Evolutionary conservation across 2,329 filamentous ascomycete species (phyloP).

Genomic region (Cyclaneusma minus): DNA sequence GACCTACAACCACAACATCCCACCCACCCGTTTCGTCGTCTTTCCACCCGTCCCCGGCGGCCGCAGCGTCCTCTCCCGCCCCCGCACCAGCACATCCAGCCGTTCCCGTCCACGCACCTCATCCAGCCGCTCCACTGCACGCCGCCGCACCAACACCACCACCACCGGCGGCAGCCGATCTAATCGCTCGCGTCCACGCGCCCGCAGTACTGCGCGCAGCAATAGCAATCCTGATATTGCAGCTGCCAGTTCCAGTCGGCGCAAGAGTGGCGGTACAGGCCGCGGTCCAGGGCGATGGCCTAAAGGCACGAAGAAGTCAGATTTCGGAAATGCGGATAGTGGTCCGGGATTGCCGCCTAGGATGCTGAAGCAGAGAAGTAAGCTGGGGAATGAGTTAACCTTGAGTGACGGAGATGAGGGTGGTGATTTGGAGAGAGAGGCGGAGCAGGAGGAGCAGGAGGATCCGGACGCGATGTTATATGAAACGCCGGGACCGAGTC

Average conservation of each 20-base stretch:
- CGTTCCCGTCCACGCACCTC: constrained; percentile 1
- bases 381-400: constrained; percentile 16
- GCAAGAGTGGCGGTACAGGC: constrained; percentile 46
- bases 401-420: constrained; percentile 17
- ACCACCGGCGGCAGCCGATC: constrained; percentile 19
- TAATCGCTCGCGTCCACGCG: constrained; percentile 9
- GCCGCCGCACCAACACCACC: constrained; percentile 16
- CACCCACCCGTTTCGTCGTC: constrained; percentile 59
- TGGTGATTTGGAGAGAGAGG: constrained; percentile 7
- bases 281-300: constrained; percentile 51
- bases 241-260: constrained; percentile 28
- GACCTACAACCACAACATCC: constrained; percentile 30
- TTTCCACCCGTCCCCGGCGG: constrained; percentile 51
- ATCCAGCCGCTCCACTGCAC: constrained; percentile 1
- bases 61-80: constrained; percentile 8
- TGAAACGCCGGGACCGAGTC: constrained; percentile 10
- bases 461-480: constrained; percentile 13
- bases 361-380: constrained; percentile 14
- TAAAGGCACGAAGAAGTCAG: constrained; percentile 52
- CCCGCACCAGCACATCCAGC: constrained; percentile 5
- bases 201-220: constrained; percentile 9
- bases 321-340: constrained; percentile 51
- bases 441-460: constrained; percentile 7
- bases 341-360: constrained; percentile 46
- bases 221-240: no score